Evolutionary conservation across 768 basidiomycete genomes (phyloP), one percentile per base, ranked within the genome.

Genomic region (Gymnopilus dilepis): DNA sequence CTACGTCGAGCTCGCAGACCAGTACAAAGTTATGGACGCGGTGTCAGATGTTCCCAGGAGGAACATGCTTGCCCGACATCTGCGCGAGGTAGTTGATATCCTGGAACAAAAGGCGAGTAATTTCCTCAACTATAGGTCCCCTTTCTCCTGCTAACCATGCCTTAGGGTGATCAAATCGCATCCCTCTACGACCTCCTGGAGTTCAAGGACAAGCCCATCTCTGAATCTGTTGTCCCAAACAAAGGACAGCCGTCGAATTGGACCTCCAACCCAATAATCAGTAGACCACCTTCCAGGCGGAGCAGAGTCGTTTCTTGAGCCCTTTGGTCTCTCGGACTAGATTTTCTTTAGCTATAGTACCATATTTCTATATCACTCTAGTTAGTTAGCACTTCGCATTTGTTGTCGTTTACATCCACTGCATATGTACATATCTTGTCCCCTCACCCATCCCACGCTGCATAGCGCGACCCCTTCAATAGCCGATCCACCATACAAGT

Each of bases 131-230:
- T 30, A n/a, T 47, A 30, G 5, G 17, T 43, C 34, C 34, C 7
- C 52, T 54, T 58, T 57, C 30, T 17, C 47, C 52, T 37, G 41
- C 26, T 24, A 9, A 42, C 8, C 4, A 40, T 9, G 11, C 1
- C 31, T 41, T 70, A 95, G 93, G 95, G 95, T 22, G 92, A 97
- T 76, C 95, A 97, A 74, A 96, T 98, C 60, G 90, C 94, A n/a
- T 86, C 91, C 0, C 74, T 97, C 24, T 96, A 96, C 74, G 92
- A 93, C 67, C 79, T 95, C 31, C 78, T 97, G 64, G 81, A 79
- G 38, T 95, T 92, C 78, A 84, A 86, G 67, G 90, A 94, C 67
- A 90, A 86, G 64, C 82, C 85, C 7, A 31, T 61, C 15, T 62
- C 68, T 0, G 73, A 75, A 50, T 73, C 73, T 21, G 62, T 65